Percentiles rank a stretch among this genome's conserved stretches.
phyloP scores from a whole-genome alignment of 352 stramenopile species.

The Pythium aphanidermatum region DNA sequence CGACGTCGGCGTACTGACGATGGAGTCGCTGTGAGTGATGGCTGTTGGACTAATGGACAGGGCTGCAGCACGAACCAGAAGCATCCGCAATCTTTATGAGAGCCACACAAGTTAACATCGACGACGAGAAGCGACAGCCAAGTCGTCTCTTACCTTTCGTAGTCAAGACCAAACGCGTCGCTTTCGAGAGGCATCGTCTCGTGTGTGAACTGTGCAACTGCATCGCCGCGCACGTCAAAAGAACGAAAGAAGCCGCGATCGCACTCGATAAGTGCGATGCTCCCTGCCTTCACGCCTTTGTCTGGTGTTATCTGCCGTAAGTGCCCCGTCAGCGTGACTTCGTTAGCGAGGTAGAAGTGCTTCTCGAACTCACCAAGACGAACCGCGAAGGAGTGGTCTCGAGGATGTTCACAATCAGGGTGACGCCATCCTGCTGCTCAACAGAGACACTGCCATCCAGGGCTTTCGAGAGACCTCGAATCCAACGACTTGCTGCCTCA shows the following conservation, averaged over 20 bases:
- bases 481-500: background rate
- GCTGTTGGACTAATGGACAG: background rate
- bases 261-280: constrained; percentile 18
- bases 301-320: background rate
- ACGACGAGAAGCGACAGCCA: background rate
- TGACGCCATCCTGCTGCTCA: no score
- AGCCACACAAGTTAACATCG: background rate
- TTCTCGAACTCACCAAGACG: no score
- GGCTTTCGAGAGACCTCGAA: no score
- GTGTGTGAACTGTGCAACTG: constrained; percentile 48
- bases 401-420: no score
- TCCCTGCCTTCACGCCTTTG: background rate
- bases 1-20: background rate
- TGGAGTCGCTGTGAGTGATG: background rate
- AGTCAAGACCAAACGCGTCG: background rate
- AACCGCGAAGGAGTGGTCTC: no score
- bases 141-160: constrained; percentile 2
- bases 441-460: no score
- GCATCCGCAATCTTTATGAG: no score
- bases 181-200: constrained; percentile 45
- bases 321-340: constrained; percentile 2
- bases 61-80: no score
- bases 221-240: constrained; percentile 24
- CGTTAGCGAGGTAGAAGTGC: background rate
- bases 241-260: constrained; percentile 42